These are phyloP conservation scores for Suillus fuscotomentosus DNA, from an alignment of 768 basidiomycete genomes.

Conservation along the genomic window DNA sequence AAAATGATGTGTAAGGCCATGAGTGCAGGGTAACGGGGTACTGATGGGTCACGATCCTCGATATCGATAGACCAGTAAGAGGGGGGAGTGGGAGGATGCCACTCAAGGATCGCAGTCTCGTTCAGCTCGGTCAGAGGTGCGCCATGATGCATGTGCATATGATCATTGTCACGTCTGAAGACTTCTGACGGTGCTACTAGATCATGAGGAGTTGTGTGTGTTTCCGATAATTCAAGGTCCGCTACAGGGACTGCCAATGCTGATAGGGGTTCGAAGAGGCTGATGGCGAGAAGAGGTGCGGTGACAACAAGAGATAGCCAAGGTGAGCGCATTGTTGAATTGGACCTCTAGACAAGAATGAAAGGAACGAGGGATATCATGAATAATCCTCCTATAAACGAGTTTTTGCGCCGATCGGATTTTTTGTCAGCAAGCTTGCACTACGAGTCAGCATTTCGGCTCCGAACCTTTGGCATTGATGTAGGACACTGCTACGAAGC, in stretches of 20 bases:
- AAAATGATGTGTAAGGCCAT: conserved; percentile 73
- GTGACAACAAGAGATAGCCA: not conserved
- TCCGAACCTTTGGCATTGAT: not conserved
- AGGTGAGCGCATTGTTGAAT: conserved; percentile 12
- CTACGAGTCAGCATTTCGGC: not conserved
- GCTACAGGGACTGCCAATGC: not conserved
- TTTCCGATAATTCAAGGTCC: not conserved
- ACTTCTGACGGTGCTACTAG: not conserved
- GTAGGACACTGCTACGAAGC: too few relatives aligned
- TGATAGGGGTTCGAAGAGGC: conserved; percentile 6
- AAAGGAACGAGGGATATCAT: not conserved
- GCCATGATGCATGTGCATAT: conserved; percentile 46
- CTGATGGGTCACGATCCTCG: conserved; percentile 45
- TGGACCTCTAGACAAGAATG: not conserved
- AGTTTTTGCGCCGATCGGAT: not conserved
- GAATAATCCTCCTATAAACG: not conserved
- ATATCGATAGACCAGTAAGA: conserved; percentile 85
- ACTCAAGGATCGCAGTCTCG: conserved; percentile 67
- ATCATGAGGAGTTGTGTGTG: not conserved
- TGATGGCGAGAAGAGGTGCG: conserved; percentile 2
- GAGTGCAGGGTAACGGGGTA: conserved; percentile 58
- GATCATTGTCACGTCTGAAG: conserved; percentile 29
- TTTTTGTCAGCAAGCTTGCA: conserved; percentile 5
- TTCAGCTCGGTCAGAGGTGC: conserved; percentile 64
- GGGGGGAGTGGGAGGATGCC: conserved; percentile 68